phyloP scores from a whole-genome alignment of 1,139 yeast genomes.

The Zygosaccharomyces sapae region DNA sequence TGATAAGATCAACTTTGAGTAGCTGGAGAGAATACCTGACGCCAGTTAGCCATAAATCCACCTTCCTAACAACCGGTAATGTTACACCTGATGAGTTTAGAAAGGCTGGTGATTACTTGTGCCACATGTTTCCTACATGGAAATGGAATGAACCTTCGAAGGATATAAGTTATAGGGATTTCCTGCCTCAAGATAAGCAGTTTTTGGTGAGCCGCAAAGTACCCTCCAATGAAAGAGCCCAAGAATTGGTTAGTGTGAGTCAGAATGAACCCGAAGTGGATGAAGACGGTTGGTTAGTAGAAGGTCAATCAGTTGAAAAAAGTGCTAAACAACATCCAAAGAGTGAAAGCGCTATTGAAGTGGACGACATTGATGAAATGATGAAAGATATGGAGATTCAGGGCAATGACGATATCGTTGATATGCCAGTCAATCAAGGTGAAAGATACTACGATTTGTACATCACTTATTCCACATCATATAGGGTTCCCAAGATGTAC shows the following conservation, averaged over 20 bases:
- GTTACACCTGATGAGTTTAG: slow-evolving; percentile 93
- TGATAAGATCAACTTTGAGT: slow-evolving; percentile 69
- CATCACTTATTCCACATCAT: slow-evolving; percentile 89
- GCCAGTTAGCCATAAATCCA: slow-evolving; percentile 79
- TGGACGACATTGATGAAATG: slow-evolving; percentile 42
- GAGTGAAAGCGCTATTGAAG: slow-evolving; percentile 16
- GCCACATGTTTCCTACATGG: slow-evolving; percentile 95
- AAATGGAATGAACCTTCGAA: slow-evolving; percentile 63
- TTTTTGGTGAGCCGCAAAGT: slow-evolving; percentile 83
- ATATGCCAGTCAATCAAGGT: slow-evolving; percentile 38
- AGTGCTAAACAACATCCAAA: slow-evolving; percentile 22
- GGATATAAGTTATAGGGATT: slow-evolving; percentile 47
- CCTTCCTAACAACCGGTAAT: slow-evolving; percentile 81
- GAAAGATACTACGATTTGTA: slow-evolving; percentile 80
- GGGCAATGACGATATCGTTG: slow-evolving; percentile 42
- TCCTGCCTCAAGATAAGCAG: slow-evolving; percentile 83
- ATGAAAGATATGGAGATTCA: slow-evolving; percentile 41
- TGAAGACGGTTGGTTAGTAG: slow-evolving; percentile 52
- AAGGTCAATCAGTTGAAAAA: slow-evolving; percentile 35
- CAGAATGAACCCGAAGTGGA: slow-evolving; percentile 40
- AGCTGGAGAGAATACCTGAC: slow-evolving; percentile 88
- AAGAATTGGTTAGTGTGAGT: slow-evolving; percentile 45
- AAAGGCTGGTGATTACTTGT: slow-evolving; percentile 86
- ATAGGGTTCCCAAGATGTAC: slow-evolving; percentile 92
- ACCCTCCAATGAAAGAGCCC: slow-evolving; percentile 76